Base-by-base conservation (phyloP, 2,329 filamentous ascomycete genomes). In the Coleophoma cylindrospora region DNA sequence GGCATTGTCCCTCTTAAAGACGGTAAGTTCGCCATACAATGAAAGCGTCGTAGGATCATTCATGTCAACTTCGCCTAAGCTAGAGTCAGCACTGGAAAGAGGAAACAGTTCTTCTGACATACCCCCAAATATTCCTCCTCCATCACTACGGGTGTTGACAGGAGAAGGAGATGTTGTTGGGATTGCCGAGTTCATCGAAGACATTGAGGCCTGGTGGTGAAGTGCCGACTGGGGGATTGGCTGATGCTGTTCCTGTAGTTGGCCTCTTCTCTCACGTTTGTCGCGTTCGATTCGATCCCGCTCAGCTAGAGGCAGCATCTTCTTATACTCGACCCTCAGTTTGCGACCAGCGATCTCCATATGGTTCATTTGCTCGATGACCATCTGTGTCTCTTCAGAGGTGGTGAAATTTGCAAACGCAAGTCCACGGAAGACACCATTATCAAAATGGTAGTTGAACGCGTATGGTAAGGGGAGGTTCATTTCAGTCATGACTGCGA, bases 361-460 rank as follows among this genome's bases (percentile, higher is more conserved):
- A 61, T 95, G 91, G 65, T 99, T 99, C 79, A 99, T 87, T 47
- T 86, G 80, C 51, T 96, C 87, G 55, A 99, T 99, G 45, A 97
- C 94, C 45, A 86, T 80, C 12, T 89, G 87, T 0, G 94, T 99
- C 69, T 99, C 94, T 57, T 96, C 89, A 1, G 94, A 84, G 14
- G 90, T 96, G 34, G 94, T 95, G 68, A 97, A 99, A 71, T 99
- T 99, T 65, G 94, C 94, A 73, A 99, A 99, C 2, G 94, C 94
- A 47, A 99, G 76, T 7, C 94, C 94, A 51, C 94, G 80, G 74
- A 99, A 99, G 27, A 99, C 91, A 27, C 94, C 94, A 62, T 95
- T 95, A 67, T 99, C 94, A 65, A 99, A 99, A 70, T 99, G 94
- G 65, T 99, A 97, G 75, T 99, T 99, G 77, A 99, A 99, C 12